Base-by-base conservation (phyloP, 139 green algal genomes). In the Desmodesmus armatus region DNA sequence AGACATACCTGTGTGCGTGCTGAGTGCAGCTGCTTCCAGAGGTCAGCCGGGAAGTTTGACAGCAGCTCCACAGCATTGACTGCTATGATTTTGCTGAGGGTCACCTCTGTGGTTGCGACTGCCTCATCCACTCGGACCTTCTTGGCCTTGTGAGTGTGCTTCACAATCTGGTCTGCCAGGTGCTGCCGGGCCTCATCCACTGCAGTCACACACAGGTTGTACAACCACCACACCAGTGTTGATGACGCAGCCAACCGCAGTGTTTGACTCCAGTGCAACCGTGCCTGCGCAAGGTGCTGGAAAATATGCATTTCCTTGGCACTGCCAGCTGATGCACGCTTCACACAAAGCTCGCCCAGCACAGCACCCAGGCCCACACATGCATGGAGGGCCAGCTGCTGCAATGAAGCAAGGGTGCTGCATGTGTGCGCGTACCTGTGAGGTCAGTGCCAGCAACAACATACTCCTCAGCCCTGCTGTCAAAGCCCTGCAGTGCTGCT, bases 1-100 rank as follows among this genome's bases (percentile, higher is more conserved):
- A 6, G 21, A 31, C 60, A 40, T 62, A 44, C 81, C 37, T 43
- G 19, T 31, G 35, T 33, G 13, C 86, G 55, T n/a, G 93, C 88
- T 23, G 44, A 82, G 82, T 89, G 83, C 69, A 96, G 88, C 47
- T 90, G 88, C 21, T 84, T 82, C 95, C 95, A 98, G 44, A 98
- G 67, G 66, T 95, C 89, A 7, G 58, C 53, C 31, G 82, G 72
- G 60, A 74, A 87, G 43, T 25, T 31, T 25, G 49, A 29, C 55
- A 87, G 82, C 40, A 87, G 72, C 51, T 87, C 82, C 41, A 87
- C 55, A 17, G 72, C 82, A 25, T 71, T 39, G 19, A 81, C 53
- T 13, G 82, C 35, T 13, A 87, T 74, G 23, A 82, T 55, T 31
- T 72, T 79, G 58, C 7, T 47, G 11, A 82, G 71, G 31, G 27